Percentiles rank a stretch among this genome's conserved stretches.
Evolutionary conservation across 1,284 basidiomycete genomes (phyloP).

Genomic region (Cutaneotrichosporon sp.): DNA sequence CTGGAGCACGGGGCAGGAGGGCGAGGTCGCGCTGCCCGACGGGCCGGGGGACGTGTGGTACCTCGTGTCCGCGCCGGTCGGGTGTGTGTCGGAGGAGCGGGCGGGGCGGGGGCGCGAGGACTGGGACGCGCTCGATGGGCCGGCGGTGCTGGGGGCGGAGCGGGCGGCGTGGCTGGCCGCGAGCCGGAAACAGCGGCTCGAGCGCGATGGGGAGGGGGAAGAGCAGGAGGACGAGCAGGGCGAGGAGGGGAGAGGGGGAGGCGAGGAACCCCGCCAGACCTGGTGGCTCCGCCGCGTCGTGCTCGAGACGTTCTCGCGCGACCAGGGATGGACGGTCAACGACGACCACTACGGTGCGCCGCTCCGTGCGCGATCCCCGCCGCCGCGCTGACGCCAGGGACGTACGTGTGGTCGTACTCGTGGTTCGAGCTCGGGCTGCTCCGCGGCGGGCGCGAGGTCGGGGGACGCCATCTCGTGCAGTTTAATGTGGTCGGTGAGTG

Average conservation of each 20-base stretch:
- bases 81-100: constrained; percentile 23
- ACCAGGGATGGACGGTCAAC: constrained; percentile 44
- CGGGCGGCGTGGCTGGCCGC: neutral
- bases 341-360: constrained; percentile 33
- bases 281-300: constrained; percentile 34
- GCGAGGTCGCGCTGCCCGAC: constrained; percentile 29
- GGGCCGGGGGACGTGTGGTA: constrained; percentile 37
- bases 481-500: constrained; percentile 47
- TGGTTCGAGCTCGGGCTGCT: constrained; percentile 47
- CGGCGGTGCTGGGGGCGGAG: neutral
- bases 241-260: constrained; percentile 6
- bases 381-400: constrained; percentile 29
- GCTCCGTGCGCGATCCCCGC: constrained; percentile 9
- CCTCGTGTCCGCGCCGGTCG: constrained; percentile 33
- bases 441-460: constrained; percentile 39
- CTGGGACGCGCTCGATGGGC: constrained; percentile 3
- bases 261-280: no score
- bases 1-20: constrained; percentile 35
- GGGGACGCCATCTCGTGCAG: constrained; percentile 33
- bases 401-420: constrained; percentile 40
- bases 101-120: neutral
- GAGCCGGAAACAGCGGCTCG: constrained; percentile 1
- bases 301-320: constrained; percentile 38
- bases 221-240: constrained; percentile 4
- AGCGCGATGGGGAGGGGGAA: neutral